Evolutionary conservation across 352 stramenopile genomes (phyloP), one percentile per base, ranked within the genome.

Genomic region (Phytophthora vignae): DNA sequence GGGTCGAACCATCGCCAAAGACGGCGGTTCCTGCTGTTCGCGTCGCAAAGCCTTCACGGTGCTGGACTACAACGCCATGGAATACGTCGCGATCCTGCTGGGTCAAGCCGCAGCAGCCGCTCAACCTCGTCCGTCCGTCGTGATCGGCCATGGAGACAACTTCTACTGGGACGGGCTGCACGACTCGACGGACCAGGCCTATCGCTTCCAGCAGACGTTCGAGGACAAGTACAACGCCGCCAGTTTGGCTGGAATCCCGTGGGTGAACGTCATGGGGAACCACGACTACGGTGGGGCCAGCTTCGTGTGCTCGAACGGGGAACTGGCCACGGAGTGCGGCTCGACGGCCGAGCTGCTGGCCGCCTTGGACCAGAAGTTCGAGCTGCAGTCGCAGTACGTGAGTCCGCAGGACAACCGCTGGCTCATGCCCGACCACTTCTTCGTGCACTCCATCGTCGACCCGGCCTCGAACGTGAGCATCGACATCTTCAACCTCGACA

Each of bases 401-500:
- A 95, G 87, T 64, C 87, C 87, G 1, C 88, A 94, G 55, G 77
- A 83, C 60, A 81, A 97, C 71, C 88, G 90, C 14, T 97, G 90
- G 90, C 65, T 93, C 59, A 83, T 97, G 75, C 73, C 78, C 4
- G 90, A 92, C 55, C 88, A 94, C 73, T 97, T 95, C 71, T 96
- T 90, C 75, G 82, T 94, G 36, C 71, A 95, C 63, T 85, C 77
- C 27, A 78, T 96, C 46, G 70, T 78, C 19, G 82, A 92, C 55
- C 74, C 85, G 14, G 70, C 48, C 17, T 84, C 76, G 12, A 85
- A 84, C 53, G 74, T 95, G 52, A 92, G 73, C 15, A 88, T 96
- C 57, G 90, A 96, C 55, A 90, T 96, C 31, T 97, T 94, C 60
- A 97, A 94, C 64, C 42, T 97, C 14, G 88, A 97, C 71, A 94